Conservation (phyloP, 768 basidiomycete species). For the Cystofilobasidium macerans region DNA sequence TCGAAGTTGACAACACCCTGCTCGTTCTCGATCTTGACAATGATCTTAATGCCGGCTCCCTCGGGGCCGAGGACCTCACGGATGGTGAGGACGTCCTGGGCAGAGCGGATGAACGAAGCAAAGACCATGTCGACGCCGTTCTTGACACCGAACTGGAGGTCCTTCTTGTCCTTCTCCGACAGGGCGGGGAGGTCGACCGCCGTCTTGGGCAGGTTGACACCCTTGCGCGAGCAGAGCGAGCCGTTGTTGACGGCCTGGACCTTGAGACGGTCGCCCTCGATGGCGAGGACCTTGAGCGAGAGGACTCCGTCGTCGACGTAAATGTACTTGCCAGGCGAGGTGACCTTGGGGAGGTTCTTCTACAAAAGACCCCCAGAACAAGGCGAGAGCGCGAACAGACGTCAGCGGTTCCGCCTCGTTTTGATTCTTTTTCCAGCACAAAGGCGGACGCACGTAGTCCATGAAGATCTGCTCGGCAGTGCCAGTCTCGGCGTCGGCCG, state of each 20-base stretch:
- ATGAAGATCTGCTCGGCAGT: constrained; percentile 78
- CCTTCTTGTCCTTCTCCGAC: constrained; percentile 95
- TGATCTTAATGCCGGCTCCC: constrained; percentile 93
- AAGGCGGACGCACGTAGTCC: constrained; percentile 80
- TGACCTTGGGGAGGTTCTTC: constrained; percentile 89
- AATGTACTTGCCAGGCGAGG: constrained; percentile 90
- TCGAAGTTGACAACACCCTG: constrained; percentile 99
- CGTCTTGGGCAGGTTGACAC: constrained; percentile 98
- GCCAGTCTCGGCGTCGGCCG: constrained; percentile 63
- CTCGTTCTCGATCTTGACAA: constrained; percentile 99
- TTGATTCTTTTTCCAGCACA: too few relatives aligned
- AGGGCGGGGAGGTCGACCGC: constrained; percentile 93
- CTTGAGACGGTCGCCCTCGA: constrained; percentile 60
- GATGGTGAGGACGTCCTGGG: constrained; percentile 86
- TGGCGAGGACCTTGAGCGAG: constrained; percentile 78
- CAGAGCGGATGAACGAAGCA: constrained; percentile 95
- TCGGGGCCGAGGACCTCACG: constrained; percentile 86
- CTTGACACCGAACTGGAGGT: constrained; percentile 85
- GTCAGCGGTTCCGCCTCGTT: too few relatives aligned
- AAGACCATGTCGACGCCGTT: constrained; percentile 99
- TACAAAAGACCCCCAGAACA: constrained; percentile 33
- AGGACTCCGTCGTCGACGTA: constrained; percentile 95
- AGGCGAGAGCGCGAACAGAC: background rate
- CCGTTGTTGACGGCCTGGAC: constrained; percentile 87
- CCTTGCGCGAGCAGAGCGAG: constrained; percentile 87